Conservation (phyloP, 2,329 filamentous ascomycete genomes). For the Xenosphaeropsis pyriputrescens region DNA sequence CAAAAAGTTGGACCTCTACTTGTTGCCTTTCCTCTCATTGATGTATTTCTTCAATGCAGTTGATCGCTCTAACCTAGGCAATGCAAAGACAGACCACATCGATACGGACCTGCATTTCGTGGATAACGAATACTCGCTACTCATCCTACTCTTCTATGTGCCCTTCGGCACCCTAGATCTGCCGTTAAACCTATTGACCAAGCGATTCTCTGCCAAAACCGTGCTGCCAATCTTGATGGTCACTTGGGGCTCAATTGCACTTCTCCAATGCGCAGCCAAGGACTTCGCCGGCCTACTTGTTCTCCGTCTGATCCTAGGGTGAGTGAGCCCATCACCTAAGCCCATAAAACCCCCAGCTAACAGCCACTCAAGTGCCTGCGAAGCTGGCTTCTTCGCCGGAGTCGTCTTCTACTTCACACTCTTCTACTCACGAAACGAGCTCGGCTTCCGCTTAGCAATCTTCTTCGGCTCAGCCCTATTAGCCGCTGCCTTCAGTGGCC, state of each 20-base stretch:
- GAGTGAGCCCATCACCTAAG: conserved; percentile 5
- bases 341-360: too few species aligned
- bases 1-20: conserved; percentile 13
- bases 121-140: conserved; percentile 16
- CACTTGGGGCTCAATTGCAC: conserved; percentile 30
- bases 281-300: conserved; percentile 19
- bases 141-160: conserved; percentile 19
- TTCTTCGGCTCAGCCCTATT: conserved; percentile 26
- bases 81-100: conserved; percentile 17
- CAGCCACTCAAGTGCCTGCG: conserved; percentile 15
- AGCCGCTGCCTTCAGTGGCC: conserved; percentile 23
- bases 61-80: conserved; percentile 21
- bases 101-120: conserved; percentile 15
- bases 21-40: conserved; percentile 1
- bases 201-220: conserved; percentile 26
- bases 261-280: conserved; percentile 20
- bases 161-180: conserved; percentile 28
- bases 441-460: conserved; percentile 27
- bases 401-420: conserved; percentile 37
- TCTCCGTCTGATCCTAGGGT: conserved; percentile 19
- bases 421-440: conserved; percentile 27
- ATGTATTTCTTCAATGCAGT: conserved; percentile 31
- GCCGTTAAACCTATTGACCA: conserved; percentile 31
- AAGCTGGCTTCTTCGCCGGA: conserved; percentile 39
- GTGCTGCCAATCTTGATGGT: conserved; percentile 28